phyloP scores from a whole-genome alignment of 805 yeast genomes.

The Yarrowia phangngaensis region DNA sequence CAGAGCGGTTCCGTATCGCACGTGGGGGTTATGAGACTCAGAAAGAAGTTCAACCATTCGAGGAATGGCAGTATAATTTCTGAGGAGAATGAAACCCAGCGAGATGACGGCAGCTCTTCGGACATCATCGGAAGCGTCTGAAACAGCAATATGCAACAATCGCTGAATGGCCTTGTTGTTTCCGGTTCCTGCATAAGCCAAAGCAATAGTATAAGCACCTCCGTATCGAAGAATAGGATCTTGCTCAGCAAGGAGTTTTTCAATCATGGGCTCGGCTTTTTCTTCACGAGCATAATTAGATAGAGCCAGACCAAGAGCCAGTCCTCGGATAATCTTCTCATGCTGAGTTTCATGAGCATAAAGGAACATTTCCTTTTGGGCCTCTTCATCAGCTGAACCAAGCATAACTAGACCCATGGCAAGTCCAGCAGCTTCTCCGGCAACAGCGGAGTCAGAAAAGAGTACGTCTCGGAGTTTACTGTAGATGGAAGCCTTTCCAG shows the following conservation, averaged over 20 bases:
- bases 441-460: constrained; percentile 84
- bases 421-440: constrained; percentile 95
- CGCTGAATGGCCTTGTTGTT: constrained; percentile 81
- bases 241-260: constrained; percentile 64
- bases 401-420: constrained; percentile 95
- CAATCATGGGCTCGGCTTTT: constrained; percentile 66
- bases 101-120: constrained; percentile 93
- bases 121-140: constrained; percentile 94
- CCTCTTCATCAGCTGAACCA: constrained; percentile 74
- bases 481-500: constrained; percentile 66
- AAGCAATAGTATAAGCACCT: constrained; percentile 88
- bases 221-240: constrained; percentile 88
- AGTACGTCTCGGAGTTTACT: constrained; percentile 79
- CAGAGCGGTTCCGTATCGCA: constrained; percentile 95
- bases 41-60: constrained; percentile 88
- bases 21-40: constrained; percentile 96
- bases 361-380: constrained; percentile 72
- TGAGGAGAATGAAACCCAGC: constrained; percentile 83
- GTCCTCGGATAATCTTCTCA: constrained; percentile 90
- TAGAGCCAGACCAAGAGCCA: constrained; percentile 84
- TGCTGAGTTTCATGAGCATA: constrained; percentile 95
- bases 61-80: constrained; percentile 91
- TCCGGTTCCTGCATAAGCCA: constrained; percentile 97
- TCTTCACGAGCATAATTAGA: constrained; percentile 83
- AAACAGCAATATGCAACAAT: constrained; percentile 87